A percentile compares a stretch with the other conserved stretches of the same genome.
These are phyloP conservation scores for Syzygium grande DNA, from an alignment of 345 rosid genomes.

Conservation along the genomic window DNA sequence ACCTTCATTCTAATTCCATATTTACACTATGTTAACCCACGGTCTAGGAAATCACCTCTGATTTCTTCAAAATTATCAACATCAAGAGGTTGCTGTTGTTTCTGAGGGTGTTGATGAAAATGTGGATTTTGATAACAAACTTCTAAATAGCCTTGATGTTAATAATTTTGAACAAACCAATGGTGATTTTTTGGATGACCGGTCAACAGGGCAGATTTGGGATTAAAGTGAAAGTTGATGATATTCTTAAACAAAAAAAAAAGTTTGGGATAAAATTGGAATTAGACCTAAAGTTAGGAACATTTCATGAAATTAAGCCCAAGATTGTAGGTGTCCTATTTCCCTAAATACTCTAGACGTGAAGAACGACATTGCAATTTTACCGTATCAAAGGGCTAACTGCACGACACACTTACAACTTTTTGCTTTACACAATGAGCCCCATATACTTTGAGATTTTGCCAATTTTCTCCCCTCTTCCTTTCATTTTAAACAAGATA, in stretches of 20 bases:
- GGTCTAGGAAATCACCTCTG: not conserved
- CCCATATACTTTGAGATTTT: not conserved
- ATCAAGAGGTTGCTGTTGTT: fast-evolving
- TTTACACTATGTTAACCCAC: too few species aligned
- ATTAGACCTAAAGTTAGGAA: not conserved
- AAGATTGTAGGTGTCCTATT: not conserved
- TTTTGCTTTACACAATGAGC: not conserved
- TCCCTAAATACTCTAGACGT: not conserved
- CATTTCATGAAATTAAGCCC: not conserved
- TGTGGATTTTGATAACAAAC: not conserved
- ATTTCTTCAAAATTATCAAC: not conserved
- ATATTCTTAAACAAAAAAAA: not conserved
- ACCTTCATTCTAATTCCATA: not conserved
- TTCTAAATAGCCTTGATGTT: not conserved
- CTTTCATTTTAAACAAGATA: not conserved
- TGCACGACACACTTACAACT: not conserved
- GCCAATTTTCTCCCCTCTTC: not conserved
- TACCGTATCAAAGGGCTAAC: not conserved
- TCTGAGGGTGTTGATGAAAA: not conserved
- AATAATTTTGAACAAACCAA: not conserved
- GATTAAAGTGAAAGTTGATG: not conserved
- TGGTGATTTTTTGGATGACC: fast-evolving
- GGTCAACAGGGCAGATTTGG: fast-evolving
- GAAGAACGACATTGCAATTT: not conserved
- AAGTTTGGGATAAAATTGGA: not conserved